phyloP scores from a whole-genome alignment of 768 basidiomycete genomes.

The Panaeolus cyanescens region DNA sequence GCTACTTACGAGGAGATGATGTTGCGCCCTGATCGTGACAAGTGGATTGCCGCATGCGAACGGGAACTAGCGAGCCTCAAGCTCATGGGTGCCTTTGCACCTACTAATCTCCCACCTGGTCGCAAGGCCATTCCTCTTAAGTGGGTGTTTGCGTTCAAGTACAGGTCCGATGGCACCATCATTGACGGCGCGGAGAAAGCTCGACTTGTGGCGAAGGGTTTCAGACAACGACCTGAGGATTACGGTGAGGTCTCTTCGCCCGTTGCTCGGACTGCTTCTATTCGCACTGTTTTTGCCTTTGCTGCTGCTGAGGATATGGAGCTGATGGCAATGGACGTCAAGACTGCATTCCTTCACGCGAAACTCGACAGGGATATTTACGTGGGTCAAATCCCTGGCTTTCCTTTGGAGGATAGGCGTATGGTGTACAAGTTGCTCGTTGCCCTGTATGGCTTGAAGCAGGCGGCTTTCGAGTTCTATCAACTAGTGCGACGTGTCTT shows the following conservation, averaged over 20 bases:
- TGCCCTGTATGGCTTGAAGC: constrained; percentile 36
- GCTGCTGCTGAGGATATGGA: constrained; percentile 19
- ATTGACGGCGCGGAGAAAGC: constrained; percentile 12
- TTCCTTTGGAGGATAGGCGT: constrained; percentile 12
- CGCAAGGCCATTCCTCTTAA: constrained; percentile 11
- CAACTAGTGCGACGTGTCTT: constrained; percentile 6
- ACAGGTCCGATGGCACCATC: constrained; percentile 13
- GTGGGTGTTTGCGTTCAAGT: constrained; percentile 15
- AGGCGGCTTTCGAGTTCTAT: constrained; percentile 25
- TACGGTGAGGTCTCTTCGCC: too few relatives aligned
- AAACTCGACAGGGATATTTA: constrained; percentile 10
- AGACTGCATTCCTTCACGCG: constrained; percentile 22
- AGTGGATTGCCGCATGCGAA: too few relatives aligned
- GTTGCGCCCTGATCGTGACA: constrained; percentile 11
- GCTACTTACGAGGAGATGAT: constrained; percentile 17
- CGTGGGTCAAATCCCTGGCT: constrained; percentile 15
- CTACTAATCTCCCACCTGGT: neutral
- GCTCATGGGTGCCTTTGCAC: constrained; percentile 35
- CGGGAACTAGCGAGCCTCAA: too few relatives aligned
- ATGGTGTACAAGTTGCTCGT: constrained; percentile 15
- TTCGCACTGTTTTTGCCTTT: constrained; percentile 23
- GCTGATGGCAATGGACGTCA: constrained; percentile 22
- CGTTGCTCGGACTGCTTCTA: too few relatives aligned
- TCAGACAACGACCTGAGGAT: too few relatives aligned
- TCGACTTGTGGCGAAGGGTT: constrained; percentile 15